Evolutionary conservation across 2,329 filamentous ascomycete genomes (phyloP), one percentile per base, ranked within the genome.

Genomic region (Aspergillus sp.): DNA sequence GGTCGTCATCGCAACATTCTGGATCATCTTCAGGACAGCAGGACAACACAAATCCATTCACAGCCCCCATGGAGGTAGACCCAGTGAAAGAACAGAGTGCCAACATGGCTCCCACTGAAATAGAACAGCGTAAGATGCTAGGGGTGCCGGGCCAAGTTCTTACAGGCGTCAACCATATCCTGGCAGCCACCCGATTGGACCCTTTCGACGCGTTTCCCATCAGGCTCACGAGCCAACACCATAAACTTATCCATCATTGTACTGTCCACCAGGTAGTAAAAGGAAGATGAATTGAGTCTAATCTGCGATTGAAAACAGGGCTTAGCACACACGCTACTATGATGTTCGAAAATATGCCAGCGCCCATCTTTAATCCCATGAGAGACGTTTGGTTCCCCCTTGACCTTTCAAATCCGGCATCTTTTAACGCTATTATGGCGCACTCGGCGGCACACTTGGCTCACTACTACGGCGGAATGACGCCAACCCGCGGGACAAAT

Each of bases 401-500:
- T 2, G 67, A 71, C 41, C 52, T 71, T 10, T 70, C 68, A 4
- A 70, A 71, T 45, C 59, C 65, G 2, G 65, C 68, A 4, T 68
- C 66, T 1, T 70, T 70, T 51, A 68, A 70, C 36, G 61, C 60
- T 12, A 62, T 69, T 36, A 68, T 71, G 65, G 67, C 68, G 1
- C 68, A 71, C 46, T 63, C 68, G 2, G 68, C 68, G 1, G 66
- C 67, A 0, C 68, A 71, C 41, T 48, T 70, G 1, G 57, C 64
- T 32, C 57, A 65, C 3, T 57, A 68, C 45, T 62, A 67, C 27
- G 60, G 59, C 0, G 57, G 58, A 0, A 53, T 45, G 5, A 46
- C 51, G 4, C 63, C 61, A 1, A 50, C 46, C 9, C 55, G 60
- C 35, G 65, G 51, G 10, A 54, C 56, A 7, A 48, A 36, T 3